These are phyloP conservation scores for Phytophthora pluvialis DNA, from an alignment of 352 stramenopile genomes.

Conservation along the genomic window DNA sequence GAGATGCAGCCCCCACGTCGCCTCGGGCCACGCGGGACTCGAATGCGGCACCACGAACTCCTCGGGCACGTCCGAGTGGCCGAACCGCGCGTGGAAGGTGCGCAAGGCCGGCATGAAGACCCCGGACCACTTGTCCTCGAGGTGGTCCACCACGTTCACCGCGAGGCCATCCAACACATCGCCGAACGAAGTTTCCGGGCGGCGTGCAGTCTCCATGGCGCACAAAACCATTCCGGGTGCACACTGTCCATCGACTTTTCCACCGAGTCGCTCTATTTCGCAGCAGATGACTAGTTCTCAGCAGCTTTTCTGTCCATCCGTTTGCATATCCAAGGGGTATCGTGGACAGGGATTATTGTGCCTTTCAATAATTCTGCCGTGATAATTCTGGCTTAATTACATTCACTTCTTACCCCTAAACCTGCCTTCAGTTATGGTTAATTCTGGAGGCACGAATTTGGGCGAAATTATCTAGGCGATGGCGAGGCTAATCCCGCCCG, in stretches of 20 bases:
- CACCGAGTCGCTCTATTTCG: slow-evolving; percentile 1
- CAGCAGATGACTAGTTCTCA: slow-evolving; percentile 25
- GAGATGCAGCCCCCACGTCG: slow-evolving; percentile 28
- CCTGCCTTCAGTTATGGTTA: no score
- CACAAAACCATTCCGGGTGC: not conserved
- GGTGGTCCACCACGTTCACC: slow-evolving; percentile 7
- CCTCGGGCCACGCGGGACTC: slow-evolving; percentile 20
- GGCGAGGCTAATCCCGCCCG: no score
- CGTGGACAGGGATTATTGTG: no score
- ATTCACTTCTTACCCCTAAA: no score
- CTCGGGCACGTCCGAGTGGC: slow-evolving; percentile 26
- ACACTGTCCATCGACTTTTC: slow-evolving; percentile 16
- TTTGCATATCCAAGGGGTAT: no score
- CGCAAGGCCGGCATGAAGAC: slow-evolving; percentile 37
- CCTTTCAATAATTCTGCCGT: no score
- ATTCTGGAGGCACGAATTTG: no score
- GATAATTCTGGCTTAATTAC: no score
- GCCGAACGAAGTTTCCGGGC: slow-evolving; percentile 18
- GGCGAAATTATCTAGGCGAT: no score
- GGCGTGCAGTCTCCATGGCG: slow-evolving; percentile 24
- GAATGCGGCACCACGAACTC: slow-evolving; percentile 31
- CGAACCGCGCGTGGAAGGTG: slow-evolving; percentile 29
- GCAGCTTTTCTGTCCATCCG: slow-evolving; percentile 25
- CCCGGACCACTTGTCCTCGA: slow-evolving; percentile 25
- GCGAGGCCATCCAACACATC: slow-evolving; percentile 25